These are phyloP conservation scores for Tuber magnatum DNA, from an alignment of 495 filamentous ascomycete genomes.

Conservation along the genomic window DNA sequence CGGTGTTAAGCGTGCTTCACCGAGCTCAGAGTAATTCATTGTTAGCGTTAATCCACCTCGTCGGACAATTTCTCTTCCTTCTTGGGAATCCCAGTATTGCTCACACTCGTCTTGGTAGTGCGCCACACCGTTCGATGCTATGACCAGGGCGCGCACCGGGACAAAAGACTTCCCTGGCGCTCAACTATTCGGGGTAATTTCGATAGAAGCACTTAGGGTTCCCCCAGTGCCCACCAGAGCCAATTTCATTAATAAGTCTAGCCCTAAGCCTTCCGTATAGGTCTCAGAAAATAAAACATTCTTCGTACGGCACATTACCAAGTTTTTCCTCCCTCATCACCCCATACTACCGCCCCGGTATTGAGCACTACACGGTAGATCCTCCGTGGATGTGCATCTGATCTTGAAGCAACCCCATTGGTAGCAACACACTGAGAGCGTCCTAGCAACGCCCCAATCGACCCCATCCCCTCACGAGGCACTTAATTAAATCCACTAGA, in stretches of 20 bases:
- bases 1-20: conserved; percentile 14
- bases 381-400: neutral
- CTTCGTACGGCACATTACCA: conserved; percentile 1
- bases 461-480: neutral
- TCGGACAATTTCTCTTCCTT: neutral
- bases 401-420: neutral
- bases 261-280: neutral
- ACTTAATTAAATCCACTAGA: neutral
- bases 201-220: neutral
- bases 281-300: conserved; percentile 5
- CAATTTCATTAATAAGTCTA: neutral
- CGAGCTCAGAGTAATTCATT: conserved; percentile 29
- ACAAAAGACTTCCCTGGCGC: neutral
- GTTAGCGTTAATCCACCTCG: neutral
- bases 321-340: neutral
- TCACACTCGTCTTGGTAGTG: neutral
- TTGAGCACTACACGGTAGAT: neutral
- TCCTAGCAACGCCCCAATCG: neutral
- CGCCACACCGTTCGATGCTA: neutral
- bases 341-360: neutral
- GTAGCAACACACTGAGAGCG: neutral
- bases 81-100: neutral
- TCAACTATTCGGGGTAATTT: neutral
- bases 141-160: neutral
- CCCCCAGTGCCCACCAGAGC: neutral